Base-by-base conservation (phyloP, 2,329 filamentous ascomycete genomes). In the Claviceps purpurea region DNA sequence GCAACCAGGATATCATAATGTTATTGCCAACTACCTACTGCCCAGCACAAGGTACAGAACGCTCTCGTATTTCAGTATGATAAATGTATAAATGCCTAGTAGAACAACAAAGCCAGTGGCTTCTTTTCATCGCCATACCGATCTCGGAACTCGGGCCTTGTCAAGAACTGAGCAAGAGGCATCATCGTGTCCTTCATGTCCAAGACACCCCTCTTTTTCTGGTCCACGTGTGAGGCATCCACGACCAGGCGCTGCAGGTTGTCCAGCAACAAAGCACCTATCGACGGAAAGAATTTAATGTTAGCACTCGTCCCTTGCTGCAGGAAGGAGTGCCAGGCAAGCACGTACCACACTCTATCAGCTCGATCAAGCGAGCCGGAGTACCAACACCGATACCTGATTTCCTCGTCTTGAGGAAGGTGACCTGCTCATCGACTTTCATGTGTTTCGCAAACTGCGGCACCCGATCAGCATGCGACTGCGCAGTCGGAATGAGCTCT, bases 181-280 rank as follows among this genome's bases (percentile, higher is more conserved):
- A 89, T 75, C 71, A 90, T 84, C 0, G 88, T 88, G 55, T 98
- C 93, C 67, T 87, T 89, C 88, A 97, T 96, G 63, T 97, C 93
- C 66, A 95, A 81, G 57, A 98, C 81, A 0, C 89, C 89, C 47
- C 90, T 78, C 74, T 95, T 95, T 76, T 98, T 98, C 68, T 87
- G 81, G 68, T 98, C 91, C 58, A 96, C 87, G 64, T 95, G 85
- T 7, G 89, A 95, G 14, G 87, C 89, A 68, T 98, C 93, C 37
- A 97, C 78, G 8, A 97, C 80, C 38, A 98, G 78, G 46, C 87
- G 79, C 69, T 89, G 81, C 51, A 97, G 67, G 54, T 84, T 78
- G 38, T 80, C 76, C 37, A 87, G 68, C 26, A 82, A 86, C 45
- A 97, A 69, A 2, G 85, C 82, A 39, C 84, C 85, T 67, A 54